Base-by-base conservation (phyloP, 2,329 filamentous ascomycete species). In the Aspergillus terreus region DNA sequence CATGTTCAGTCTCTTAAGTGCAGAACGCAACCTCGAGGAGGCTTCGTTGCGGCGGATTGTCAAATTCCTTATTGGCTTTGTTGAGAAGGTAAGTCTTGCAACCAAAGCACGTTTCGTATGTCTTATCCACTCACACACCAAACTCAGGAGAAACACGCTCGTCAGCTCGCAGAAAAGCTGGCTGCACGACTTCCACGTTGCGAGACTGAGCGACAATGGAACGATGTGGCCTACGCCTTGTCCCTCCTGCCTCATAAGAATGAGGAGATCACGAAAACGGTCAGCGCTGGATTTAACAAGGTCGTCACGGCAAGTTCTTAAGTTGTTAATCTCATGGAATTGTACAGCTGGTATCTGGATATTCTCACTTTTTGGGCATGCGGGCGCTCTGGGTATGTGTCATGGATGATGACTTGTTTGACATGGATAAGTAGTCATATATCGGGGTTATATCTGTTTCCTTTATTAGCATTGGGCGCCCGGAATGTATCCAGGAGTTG, bases 181-280 rank as follows among this genome's bases (percentile, higher is more conserved):
- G 92, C 94, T 1, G 91, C 92, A 4, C 82, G 94, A 58, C 79
- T 99, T 42, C 79, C 82, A 1, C 82, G 92, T 44, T 96, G 92
- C 65, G 92, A 96, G 67, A 95, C 82, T 44, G 92, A 99, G 74
- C 81, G 92, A 57, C 92, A 97, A 69, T 99, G 94, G 94, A 95
- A 92, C 67, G 94, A 99, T 73, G 92, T 97, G 41, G 90, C 92
- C 0, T 99, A 91, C 76, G 92, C 92, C 3, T 75, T 99, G 53
- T 90, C 90, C 2, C 73, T 96, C 53, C 74, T 99, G 51, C 92
- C 91, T 65, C 94, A 99, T 61, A 77, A 77, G 60, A 75, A 75
- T 49, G 74, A 77, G 57, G 74, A 77, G 5, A 76, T 77, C 47
- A 58, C 67, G 4, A 75, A 73, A 61, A 70, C 66, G 14, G 58